Conservation (phyloP, 495 filamentous ascomycete genomes). For the Apodospora peruviana region DNA sequence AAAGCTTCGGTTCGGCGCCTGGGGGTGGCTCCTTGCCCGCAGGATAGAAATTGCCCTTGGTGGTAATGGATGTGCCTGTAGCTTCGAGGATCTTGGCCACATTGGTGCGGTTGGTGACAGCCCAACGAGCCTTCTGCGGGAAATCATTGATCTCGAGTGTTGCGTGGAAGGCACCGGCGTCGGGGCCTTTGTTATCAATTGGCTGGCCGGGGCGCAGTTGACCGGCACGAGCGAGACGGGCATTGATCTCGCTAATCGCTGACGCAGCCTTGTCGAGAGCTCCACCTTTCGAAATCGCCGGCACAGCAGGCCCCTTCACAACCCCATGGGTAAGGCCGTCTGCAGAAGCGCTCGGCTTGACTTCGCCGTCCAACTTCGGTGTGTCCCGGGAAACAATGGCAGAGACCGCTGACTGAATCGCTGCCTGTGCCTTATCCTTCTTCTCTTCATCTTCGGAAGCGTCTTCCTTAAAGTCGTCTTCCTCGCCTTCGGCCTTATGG, state of each 20-base stretch:
- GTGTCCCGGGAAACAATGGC: conserved; percentile 48
- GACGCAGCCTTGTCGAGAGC: conserved; percentile 78
- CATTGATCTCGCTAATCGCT: conserved; percentile 81
- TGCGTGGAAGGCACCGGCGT: conserved; percentile 95
- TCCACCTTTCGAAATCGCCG: conserved; percentile 51
- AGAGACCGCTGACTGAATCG: conserved; percentile 55
- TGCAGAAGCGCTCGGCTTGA: conserved; percentile 50
- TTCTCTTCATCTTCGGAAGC: conserved; percentile 51
- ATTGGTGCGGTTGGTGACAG: conserved; percentile 97
- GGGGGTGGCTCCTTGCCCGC: conserved; percentile 71
- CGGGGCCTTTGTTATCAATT: conserved; percentile 97
- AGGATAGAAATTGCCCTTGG: conserved; percentile 87
- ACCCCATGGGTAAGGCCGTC: conserved; percentile 24
- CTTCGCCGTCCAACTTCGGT: conserved; percentile 21
- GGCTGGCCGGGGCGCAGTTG: conserved; percentile 86
- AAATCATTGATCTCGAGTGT: conserved; percentile 99
- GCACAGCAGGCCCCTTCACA: conserved; percentile 30
- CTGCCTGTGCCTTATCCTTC: conserved; percentile 57
- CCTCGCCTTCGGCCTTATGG: conserved; percentile 85
- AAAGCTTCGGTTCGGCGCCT: conserved; percentile 79
- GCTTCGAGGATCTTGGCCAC: conserved; percentile 96
- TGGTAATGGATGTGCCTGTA: conserved; percentile 93
- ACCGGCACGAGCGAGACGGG: conserved; percentile 77
- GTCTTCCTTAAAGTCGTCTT: conserved; percentile 79
- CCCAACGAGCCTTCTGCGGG: conserved; percentile 97